phyloP scores from a whole-genome alignment of 306 rosid genomes.

The Quercus bicolor region DNA sequence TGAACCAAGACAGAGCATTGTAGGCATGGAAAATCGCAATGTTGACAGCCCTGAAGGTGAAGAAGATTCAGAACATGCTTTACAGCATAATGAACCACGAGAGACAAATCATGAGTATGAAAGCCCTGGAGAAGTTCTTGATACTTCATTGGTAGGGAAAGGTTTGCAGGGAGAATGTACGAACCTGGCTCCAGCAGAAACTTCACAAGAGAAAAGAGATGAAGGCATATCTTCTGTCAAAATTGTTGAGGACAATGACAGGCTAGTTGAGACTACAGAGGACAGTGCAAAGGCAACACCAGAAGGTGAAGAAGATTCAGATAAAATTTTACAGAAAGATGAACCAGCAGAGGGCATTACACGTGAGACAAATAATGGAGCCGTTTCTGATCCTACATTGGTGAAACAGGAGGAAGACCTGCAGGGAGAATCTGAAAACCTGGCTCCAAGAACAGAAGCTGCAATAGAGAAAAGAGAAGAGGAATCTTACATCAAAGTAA shows the following conservation, averaged over 20 bases:
- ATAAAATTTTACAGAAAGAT: too few species aligned
- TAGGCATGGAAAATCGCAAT: background rate
- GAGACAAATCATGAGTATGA: conserved; percentile 18
- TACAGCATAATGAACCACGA: background rate
- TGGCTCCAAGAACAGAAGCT: conserved; percentile 3
- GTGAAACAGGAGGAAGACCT: conserved; percentile 15
- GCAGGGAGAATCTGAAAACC: conserved; percentile 1
- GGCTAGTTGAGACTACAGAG: too few species aligned
- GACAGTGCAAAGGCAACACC: too few species aligned
- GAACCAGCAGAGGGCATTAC: conserved; percentile 9
- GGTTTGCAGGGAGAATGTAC: background rate
- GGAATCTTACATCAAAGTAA: background rate
- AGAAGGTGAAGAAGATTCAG: too few species aligned
- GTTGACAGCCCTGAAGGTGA: background rate
- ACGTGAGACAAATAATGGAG: conserved; percentile 5
- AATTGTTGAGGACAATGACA: too few species aligned
- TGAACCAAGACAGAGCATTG: background rate
- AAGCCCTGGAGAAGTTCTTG: background rate
- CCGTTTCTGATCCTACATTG: background rate
- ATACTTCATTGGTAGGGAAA: conserved; percentile 8
- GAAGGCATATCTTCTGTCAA: background rate
- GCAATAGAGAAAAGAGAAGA: conserved; percentile 2
- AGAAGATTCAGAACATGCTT: background rate
- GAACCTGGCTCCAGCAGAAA: background rate
- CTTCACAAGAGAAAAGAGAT: background rate